Conservation (phyloP, 352 stramenopile species). For the Plasmopara halstedii region DNA sequence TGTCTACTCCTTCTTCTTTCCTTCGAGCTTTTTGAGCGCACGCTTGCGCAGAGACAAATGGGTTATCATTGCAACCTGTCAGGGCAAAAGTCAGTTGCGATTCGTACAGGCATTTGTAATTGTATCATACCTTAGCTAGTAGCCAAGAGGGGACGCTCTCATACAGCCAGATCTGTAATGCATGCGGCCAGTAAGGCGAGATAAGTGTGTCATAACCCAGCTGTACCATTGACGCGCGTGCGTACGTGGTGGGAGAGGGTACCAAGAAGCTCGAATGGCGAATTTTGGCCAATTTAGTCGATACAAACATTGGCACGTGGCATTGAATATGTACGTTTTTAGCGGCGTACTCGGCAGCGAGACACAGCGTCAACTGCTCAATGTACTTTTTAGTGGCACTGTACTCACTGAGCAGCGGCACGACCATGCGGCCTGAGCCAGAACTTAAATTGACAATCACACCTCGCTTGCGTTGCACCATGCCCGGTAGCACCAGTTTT, state of each 20-base stretch:
- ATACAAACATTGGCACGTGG: conserved; percentile 98
- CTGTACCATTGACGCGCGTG: conserved; percentile 84
- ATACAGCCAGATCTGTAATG: conserved; percentile 94
- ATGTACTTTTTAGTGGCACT: conserved; percentile 97
- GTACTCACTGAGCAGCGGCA: conserved; percentile 96
- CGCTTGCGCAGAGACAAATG: conserved; percentile 79
- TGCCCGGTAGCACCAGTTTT: conserved; percentile 87
- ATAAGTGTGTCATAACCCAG: conserved; percentile 90
- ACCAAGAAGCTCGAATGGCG: conserved; percentile 91
- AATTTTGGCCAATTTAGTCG: conserved; percentile 99
- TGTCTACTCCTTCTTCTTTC: conserved; percentile 78
- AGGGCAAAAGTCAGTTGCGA: no score
- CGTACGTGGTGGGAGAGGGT: conserved; percentile 88
- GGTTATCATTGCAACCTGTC: conserved; percentile 65
- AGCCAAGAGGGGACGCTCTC: conserved; percentile 81
- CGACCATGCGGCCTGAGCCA: conserved; percentile 91
- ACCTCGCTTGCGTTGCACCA: conserved; percentile 92
- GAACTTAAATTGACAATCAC: conserved; percentile 97
- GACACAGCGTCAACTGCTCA: conserved; percentile 94
- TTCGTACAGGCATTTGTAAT: no score
- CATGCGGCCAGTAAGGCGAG: conserved; percentile 95
- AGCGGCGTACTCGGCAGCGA: conserved; percentile 92
- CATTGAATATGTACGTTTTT: conserved; percentile 95
- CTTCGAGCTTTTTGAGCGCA: conserved; percentile 80
- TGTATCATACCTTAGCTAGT: conserved; percentile 66